phyloP scores from a whole-genome alignment of 176 grass and related monocot genomes.

The Microstegium vimineum region DNA sequence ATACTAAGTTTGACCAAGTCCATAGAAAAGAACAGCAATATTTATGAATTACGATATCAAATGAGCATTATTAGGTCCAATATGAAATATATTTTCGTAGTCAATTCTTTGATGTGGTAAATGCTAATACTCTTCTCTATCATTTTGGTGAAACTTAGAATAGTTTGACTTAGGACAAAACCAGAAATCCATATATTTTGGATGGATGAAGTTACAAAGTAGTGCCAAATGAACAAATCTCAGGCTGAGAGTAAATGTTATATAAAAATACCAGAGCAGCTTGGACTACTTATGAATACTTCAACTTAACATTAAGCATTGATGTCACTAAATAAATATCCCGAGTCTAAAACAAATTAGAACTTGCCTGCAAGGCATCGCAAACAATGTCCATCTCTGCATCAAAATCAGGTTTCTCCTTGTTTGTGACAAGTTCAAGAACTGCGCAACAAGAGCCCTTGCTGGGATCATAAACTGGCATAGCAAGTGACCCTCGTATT shows the following conservation, averaged over 20 bases:
- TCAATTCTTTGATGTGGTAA: neutral
- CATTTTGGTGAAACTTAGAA: neutral
- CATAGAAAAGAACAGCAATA: neutral
- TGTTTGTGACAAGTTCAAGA: slow-evolving; percentile 85
- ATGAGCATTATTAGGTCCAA: neutral
- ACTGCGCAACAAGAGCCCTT: slow-evolving; percentile 71
- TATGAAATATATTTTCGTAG: neutral
- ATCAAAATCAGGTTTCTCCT: slow-evolving; percentile 82
- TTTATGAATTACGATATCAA: neutral
- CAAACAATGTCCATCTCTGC: slow-evolving; percentile 67
- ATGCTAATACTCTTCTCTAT: neutral
- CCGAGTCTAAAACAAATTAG: neutral
- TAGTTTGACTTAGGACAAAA: neutral
- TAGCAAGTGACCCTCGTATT: slow-evolving; percentile 67
- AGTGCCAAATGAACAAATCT: neutral
- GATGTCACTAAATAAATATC: neutral
- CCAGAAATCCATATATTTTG: neutral
- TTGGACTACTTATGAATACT: neutral
- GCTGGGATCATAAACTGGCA: slow-evolving; percentile 72
- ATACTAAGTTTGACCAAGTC: neutral
- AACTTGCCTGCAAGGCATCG: slow-evolving; percentile 74
- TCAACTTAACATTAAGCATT: neutral
- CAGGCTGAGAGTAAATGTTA: neutral
- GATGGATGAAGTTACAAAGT: neutral
- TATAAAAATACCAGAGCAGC: neutral